Evolutionary conservation across 306 rosid genomes (phyloP), one percentile per base, ranked within the genome.

Genomic region (Abrus pulchellus): DNA sequence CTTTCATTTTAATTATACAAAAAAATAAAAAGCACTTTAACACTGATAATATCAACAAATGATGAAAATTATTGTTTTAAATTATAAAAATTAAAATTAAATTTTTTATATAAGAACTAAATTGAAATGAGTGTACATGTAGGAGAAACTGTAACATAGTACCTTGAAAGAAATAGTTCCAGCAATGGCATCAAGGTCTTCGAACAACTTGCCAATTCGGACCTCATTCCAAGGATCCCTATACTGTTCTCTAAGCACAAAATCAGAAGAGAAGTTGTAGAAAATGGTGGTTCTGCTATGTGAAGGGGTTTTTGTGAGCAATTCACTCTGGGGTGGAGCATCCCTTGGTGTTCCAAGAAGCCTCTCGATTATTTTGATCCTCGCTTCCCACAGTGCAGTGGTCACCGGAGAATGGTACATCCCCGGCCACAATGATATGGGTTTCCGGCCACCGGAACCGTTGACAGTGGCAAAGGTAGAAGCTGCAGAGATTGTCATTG

Each of bases 381-480:
- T 83, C 0, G 98, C 97, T 56, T 93, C 96, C 99, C 99, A 95
- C 7, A 95, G 82, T 1, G 99, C 99, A 5, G 92, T 80, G 1
- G 99, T 93, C 48, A 95, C 99, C 29, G 99, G 97, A 7, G 99
- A 95, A 69, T 91, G 98, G 90, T 89, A 92, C 94, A 93, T 93
- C 64, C 98, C 99, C 0, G 98, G 98, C 99, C 99, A 95, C 52
- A 93, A 14, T 20, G 77, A 82, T 30, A 91, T 91, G 32, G 98
- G 98, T 74, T 89, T 90, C 57, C 92, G 86, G 66, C 65, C 74
- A 4, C 50, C 76, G n/a, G 75, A 57, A 3, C 8, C 80, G 43
- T 74, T 60, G 38, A 36, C 38, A 7, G 75, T 7, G 13, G 78
- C 66, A 1, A 55, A 57, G 4, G 87, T 89, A 11, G 94, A 87